These are phyloP conservation scores for Pelargonium cotyledonis DNA, from an alignment of 441 rosid species.

Conservation along the genomic window DNA sequence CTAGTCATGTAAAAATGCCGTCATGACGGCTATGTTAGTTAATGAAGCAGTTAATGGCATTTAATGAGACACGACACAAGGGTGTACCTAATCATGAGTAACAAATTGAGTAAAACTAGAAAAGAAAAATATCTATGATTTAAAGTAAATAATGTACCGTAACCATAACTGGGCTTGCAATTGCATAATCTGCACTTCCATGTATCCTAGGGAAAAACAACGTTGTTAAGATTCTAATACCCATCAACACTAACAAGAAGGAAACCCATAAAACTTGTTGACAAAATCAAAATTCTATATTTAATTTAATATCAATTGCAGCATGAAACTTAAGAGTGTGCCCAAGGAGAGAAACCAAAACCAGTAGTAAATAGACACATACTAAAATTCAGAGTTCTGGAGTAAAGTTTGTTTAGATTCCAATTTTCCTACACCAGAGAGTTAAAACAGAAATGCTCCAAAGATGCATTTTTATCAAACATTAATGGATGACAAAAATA, in stretches of 20 bases:
- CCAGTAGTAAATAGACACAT: not conserved
- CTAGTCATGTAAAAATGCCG: too few species aligned
- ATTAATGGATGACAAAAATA: not conserved
- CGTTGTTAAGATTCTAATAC: slow-evolving; percentile 13
- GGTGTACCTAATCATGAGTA: too few species aligned
- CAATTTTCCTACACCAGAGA: too few species aligned
- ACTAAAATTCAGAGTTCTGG: not conserved
- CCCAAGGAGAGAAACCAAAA: not conserved
- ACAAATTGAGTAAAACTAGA: too few species aligned
- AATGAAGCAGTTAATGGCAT: too few species aligned
- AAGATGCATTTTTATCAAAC: not conserved
- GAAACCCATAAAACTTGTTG: not conserved
- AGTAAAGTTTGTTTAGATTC: too few species aligned
- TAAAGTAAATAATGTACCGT: slow-evolving; percentile 27
- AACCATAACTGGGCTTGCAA: slow-evolving; percentile 41
- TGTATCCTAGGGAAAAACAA: slow-evolving; percentile 28
- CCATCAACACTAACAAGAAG: slow-evolving; percentile 4
- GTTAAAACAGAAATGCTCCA: not conserved
- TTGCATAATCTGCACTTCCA: slow-evolving; percentile 46
- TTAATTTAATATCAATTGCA: not conserved
- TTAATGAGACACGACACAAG: too few species aligned
- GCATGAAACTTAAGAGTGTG: not conserved
- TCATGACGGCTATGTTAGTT: too few species aligned
- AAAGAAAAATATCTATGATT: too few species aligned
- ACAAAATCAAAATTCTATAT: not conserved